A percentile compares a stretch with the other conserved stretches of the same genome.
Conservation (phyloP, 805 yeast species). For the Saturnispora galanensis region DNA sequence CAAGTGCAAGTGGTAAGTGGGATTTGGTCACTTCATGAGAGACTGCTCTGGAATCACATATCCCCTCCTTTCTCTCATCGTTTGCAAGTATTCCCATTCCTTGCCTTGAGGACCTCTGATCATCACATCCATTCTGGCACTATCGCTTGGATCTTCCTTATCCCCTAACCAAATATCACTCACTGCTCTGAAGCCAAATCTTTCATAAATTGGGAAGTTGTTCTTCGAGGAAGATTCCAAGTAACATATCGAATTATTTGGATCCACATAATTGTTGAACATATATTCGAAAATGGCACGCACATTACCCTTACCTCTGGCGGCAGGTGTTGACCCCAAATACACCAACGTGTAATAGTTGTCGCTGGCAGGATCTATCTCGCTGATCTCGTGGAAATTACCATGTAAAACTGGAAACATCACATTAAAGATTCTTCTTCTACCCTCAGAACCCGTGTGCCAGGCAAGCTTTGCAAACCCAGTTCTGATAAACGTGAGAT, state of each 20-base stretch:
- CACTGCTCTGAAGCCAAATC: slow-evolving; percentile 40
- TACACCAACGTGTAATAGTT: slow-evolving; percentile 28
- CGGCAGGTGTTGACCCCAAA: slow-evolving; percentile 29
- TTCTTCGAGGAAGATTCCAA: slow-evolving; percentile 38
- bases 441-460: slow-evolving; percentile 37
- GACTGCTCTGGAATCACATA: slow-evolving; percentile 20
- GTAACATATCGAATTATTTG: slow-evolving; percentile 31
- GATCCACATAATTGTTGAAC: slow-evolving; percentile 38
- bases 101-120: slow-evolving; percentile 27
- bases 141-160: slow-evolving; percentile 19
- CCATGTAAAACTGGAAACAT: slow-evolving; percentile 44
- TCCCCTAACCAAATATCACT: slow-evolving; percentile 38
- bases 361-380: slow-evolving; percentile 27
- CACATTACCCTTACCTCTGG: slow-evolving; percentile 50
- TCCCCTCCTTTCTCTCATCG: slow-evolving; percentile 18
- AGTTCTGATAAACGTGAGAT: slow-evolving; percentile 38
- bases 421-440: slow-evolving; percentile 39
- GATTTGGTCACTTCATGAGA: slow-evolving; percentile 6
- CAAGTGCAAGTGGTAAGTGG: no score
- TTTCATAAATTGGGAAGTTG: slow-evolving; percentile 45
- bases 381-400: slow-evolving; percentile 34
- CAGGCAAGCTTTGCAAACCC: slow-evolving; percentile 46
- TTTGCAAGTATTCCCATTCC: slow-evolving; percentile 22
- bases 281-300: slow-evolving; percentile 39
- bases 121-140: slow-evolving; percentile 32